Evolutionary conservation across 345 rosid species (phyloP), one percentile per base, ranked within the genome.

Genomic region (Draba incana): DNA sequence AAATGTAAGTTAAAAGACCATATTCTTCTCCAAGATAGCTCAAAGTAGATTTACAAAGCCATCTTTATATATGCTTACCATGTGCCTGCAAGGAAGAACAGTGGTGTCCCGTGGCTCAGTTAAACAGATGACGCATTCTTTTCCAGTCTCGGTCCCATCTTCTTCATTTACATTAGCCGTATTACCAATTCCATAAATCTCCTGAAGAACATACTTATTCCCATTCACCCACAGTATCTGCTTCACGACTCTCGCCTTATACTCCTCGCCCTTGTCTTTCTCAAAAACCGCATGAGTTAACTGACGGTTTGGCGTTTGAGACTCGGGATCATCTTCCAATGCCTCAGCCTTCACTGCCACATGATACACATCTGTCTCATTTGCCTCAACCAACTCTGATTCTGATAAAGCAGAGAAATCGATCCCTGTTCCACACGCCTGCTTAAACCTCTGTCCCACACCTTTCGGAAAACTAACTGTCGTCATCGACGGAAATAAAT

Each of bases 61-160:
- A 48, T 25, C 11, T 44, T 14, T 37, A 15, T 25, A 15, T 25
- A 31, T 53, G 50, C 38, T 75, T 82, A 89, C 96, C 98, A 92
- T 89, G 78, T 92, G 98, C 63, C 98, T 82, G 81, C 98, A 92
- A 45, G 97, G 96, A 57, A 92, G 88, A 62, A 89, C 84, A 13
- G 97, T 85, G 12, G 88, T 89, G 54, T 85, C 92, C 16, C 88
- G 84, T 59, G 87, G 92, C 71, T 92, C 98, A 1, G 92, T 81
- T 62, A 92, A 71, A 83, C 98, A 92, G 62, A 89, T 86, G 5
- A 92, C 92, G 5, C 98, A 92, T 82, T 92, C 92, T 79, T 89
- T 92, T 50, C 89, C 96, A 0, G 77, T 62, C 62, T 88, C 91
- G 37, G 79, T 88, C 24, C 61, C 89, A 66, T 85, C 87, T n/a